Evolutionary conservation across 768 basidiomycete species (phyloP).

Genomic region (Kwoniella pini): DNA sequence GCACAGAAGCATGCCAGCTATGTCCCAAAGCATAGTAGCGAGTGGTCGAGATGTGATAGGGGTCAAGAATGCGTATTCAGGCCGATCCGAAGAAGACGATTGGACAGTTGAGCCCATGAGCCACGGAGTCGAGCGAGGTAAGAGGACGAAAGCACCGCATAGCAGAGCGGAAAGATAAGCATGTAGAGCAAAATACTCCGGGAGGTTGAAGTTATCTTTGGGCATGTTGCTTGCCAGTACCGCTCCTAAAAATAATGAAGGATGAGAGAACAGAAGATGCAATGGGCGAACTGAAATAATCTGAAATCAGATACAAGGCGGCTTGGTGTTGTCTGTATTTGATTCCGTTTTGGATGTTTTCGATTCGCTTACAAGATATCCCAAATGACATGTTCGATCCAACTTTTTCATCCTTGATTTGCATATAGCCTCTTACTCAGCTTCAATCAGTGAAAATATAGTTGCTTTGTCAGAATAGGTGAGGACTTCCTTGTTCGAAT

Average conservation of each 20-base stretch:
- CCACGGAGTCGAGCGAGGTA: constrained; percentile 35
- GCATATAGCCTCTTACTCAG: too few relatives aligned
- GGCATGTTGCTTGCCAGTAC: neutral
- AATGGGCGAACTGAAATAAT: too few relatives aligned
- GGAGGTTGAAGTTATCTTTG: constrained; percentile 10
- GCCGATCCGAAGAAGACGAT: constrained; percentile 59
- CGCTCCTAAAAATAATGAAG: too few relatives aligned
- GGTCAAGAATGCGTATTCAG: constrained; percentile 71
- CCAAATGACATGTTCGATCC: too few relatives aligned
- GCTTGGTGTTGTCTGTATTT: too few relatives aligned
- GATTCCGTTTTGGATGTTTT: too few relatives aligned
- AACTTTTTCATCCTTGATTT: too few relatives aligned
- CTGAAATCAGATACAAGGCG: too few relatives aligned
- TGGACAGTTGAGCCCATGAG: constrained; percentile 10
- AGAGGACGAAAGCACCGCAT: constrained; percentile 34
- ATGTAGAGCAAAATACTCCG: constrained; percentile 40
- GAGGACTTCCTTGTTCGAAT: too few relatives aligned
- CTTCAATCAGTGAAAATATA: too few relatives aligned
- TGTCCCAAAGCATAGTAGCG: constrained; percentile 64
- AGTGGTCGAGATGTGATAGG: constrained; percentile 66
- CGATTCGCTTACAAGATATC: too few relatives aligned
- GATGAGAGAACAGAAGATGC: neutral
- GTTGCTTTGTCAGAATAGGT: too few relatives aligned
- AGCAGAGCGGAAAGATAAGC: constrained; percentile 37
- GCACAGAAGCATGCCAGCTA: constrained; percentile 61